phyloP scores from a whole-genome alignment of 2,329 filamentous ascomycete species.

The Paracamarosporium sp. region DNA sequence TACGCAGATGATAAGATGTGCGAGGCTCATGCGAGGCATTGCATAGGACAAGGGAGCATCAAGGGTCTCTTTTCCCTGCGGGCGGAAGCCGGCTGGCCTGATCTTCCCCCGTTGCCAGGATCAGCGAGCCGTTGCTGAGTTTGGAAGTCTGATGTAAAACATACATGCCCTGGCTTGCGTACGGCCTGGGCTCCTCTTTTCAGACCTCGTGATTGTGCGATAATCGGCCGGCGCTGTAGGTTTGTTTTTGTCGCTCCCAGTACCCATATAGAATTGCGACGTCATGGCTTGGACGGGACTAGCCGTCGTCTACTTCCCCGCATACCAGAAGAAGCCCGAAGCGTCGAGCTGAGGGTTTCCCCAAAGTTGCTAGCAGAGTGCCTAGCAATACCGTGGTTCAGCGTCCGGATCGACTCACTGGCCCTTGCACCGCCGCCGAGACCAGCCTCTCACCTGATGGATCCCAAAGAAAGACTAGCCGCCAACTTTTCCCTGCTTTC shows the following conservation, averaged over 20 bases:
- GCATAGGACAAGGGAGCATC: not conserved
- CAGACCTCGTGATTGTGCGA: no score
- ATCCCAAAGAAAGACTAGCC: not conserved
- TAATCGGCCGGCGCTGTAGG: no score
- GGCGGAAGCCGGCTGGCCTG: not conserved
- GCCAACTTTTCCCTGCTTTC: constrained; percentile 19
- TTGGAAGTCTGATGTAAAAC: constrained; percentile 1
- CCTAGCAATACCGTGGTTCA: not conserved
- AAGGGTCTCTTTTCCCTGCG: not conserved
- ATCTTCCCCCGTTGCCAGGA: not conserved
- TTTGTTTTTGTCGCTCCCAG: not conserved
- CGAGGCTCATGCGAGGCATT: not conserved
- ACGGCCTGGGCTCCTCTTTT: no score
- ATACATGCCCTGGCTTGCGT: not conserved
- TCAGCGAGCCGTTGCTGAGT: not conserved
- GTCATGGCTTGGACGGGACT: not conserved
- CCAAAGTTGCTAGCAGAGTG: not conserved
- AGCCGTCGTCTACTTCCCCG: not conserved
- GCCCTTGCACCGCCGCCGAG: not conserved
- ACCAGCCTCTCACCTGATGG: not conserved
- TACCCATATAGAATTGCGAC: not conserved
- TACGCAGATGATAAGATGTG: not conserved
- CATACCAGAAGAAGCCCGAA: not conserved
- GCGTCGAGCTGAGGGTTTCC: not conserved
- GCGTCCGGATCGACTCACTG: not conserved